These are phyloP conservation scores for Psidium friedrichsthalianum DNA, from an alignment of 345 rosid species.

Conservation along the genomic window DNA sequence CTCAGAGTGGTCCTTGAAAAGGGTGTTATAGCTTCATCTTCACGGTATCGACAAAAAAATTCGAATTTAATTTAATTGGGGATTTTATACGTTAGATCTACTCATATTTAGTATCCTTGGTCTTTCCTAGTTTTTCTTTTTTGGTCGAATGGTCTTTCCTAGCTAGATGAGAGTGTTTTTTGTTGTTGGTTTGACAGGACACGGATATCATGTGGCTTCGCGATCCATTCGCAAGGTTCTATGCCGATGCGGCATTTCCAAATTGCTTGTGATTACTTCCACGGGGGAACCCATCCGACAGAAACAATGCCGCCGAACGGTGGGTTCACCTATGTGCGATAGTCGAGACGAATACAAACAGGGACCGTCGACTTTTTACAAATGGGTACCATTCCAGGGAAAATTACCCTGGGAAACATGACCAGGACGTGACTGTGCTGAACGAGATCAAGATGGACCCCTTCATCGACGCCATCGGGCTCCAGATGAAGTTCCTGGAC, in stretches of 20 bases:
- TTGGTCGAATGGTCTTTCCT: not conserved
- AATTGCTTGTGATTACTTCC: constrained; percentile 61
- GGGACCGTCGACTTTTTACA: constrained; percentile 56
- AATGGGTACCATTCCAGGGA: constrained; percentile 55
- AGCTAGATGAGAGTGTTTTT: not conserved
- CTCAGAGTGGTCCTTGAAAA: constrained; percentile 28
- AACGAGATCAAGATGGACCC: constrained; percentile 44
- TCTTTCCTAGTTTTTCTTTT: not conserved
- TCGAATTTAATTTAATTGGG: too few species aligned
- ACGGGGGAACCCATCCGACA: constrained; percentile 35
- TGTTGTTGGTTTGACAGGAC: constrained; percentile 30
- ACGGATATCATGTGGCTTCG: constrained; percentile 76
- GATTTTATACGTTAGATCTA: not conserved
- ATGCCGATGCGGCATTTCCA: constrained; percentile 57
- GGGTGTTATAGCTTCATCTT: constrained; percentile 57
- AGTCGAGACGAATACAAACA: too few species aligned
- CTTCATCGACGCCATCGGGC: constrained; percentile 15
- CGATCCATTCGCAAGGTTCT: constrained; percentile 60
- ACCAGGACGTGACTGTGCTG: constrained; percentile 79
- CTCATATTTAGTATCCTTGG: not conserved
- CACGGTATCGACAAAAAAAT: constrained; percentile 28
- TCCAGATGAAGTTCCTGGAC: constrained; percentile 48
- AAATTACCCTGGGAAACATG: constrained; percentile 38
- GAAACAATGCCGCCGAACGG: constrained; percentile 45
- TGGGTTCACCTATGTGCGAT: constrained; percentile 61